A percentile compares a stretch with the other conserved stretches of the same genome.
These are phyloP conservation scores for Trypanosoma cruzi DNA, from an alignment of 208 protist species.

Conservation along the genomic window DNA sequence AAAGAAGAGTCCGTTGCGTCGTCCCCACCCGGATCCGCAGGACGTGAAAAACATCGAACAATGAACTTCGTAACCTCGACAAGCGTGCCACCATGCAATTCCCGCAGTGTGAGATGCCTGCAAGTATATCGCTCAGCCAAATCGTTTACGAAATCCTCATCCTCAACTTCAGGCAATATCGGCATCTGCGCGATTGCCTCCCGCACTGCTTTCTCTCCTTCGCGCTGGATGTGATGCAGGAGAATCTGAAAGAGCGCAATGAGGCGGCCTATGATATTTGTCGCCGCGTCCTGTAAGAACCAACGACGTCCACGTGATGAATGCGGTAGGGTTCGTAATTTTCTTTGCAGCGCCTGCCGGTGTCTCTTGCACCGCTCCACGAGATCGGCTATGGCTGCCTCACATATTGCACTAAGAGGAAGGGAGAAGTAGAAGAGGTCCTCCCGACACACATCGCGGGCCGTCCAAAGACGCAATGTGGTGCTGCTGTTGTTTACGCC, in stretches of 20 bases:
- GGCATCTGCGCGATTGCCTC: slow-evolving; percentile 15
- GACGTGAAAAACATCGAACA: slow-evolving; percentile 10
- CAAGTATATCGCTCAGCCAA: background rate
- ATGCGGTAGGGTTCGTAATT: slow-evolving; percentile 5
- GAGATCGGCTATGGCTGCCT: background rate
- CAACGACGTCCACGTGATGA: slow-evolving; percentile 14
- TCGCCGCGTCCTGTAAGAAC: slow-evolving; percentile 23
- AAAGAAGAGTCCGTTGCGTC: background rate
- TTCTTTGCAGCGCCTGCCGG: slow-evolving; percentile 2
- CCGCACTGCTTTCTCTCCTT: slow-evolving; percentile 16
- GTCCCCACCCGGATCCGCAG: background rate
- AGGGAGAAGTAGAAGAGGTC: slow-evolving; percentile 24
- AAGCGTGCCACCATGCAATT: slow-evolving; percentile 10
- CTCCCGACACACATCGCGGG: slow-evolving; percentile 18
- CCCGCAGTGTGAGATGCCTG: background rate
- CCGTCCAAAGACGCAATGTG: slow-evolving; percentile 16
- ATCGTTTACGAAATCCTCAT: background rate
- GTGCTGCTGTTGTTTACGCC: background rate
- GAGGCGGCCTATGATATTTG: slow-evolving; percentile 20
- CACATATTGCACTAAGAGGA: background rate
- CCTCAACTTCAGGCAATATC: background rate
- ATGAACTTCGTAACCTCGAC: slow-evolving; percentile 1
- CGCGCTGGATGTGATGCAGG: background rate
- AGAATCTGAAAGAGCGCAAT: slow-evolving; percentile 24
- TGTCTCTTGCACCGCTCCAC: slow-evolving; percentile 1